Conservation (phyloP, 2,329 filamentous ascomycete genomes). For the Pseudogymnoascus sp. region DNA sequence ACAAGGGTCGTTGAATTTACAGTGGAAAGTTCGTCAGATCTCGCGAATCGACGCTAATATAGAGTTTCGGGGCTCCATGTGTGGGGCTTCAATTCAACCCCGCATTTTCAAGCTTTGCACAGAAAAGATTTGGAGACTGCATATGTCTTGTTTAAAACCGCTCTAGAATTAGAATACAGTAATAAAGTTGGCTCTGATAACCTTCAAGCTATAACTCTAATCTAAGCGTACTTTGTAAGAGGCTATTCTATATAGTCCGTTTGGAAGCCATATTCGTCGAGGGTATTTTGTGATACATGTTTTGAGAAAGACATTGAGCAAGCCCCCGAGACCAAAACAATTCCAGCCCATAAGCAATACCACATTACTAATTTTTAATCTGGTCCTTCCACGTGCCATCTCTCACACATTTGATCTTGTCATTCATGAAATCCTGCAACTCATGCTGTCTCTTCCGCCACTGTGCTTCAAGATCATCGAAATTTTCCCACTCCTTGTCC, state of each 20-base stretch:
- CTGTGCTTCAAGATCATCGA: constrained; percentile 16
- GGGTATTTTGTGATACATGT: neutral
- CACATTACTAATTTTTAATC: neutral
- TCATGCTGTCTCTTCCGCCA: constrained; percentile 22
- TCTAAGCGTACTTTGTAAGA: neutral
- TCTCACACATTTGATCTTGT: neutral
- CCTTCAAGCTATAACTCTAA: neutral
- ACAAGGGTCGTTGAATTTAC: neutral
- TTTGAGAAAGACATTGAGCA: neutral
- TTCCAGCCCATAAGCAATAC: neutral
- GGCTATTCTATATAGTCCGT: neutral
- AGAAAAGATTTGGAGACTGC: neutral
- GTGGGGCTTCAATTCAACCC: neutral
- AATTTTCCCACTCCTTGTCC: constrained; percentile 15
- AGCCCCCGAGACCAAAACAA: neutral
- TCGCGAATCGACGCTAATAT: constrained; percentile 7
- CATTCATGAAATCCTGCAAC: constrained; percentile 13
- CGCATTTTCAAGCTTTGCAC: constrained; percentile 2
- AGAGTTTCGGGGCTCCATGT: neutral
- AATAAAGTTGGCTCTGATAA: neutral
- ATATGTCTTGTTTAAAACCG: neutral
- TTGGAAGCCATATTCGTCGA: neutral
- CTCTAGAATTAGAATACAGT: too few species aligned
- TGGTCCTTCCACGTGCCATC: neutral
- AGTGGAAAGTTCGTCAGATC: constrained; percentile 7